phyloP scores from a whole-genome alignment of 129 eudicot genomes.

The Flaveria robusta region DNA sequence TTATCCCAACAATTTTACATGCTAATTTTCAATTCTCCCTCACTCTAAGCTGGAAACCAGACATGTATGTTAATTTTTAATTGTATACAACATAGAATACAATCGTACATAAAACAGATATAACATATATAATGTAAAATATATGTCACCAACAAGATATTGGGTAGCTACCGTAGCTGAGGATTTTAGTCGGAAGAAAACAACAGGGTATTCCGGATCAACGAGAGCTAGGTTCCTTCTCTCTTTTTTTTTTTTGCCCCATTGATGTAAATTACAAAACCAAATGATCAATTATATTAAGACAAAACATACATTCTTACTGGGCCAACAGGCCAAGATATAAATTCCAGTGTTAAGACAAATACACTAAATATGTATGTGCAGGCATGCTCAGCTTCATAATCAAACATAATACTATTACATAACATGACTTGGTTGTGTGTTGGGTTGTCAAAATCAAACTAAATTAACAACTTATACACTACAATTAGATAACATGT shows the following conservation, averaged over 20 bases:
- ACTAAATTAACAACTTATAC: not conserved
- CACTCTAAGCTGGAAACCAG: not conserved
- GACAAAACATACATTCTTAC: not conserved
- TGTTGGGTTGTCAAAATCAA: not conserved
- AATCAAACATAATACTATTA: not conserved
- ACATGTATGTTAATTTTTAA: not conserved
- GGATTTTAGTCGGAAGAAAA: not conserved
- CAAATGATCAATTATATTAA: constrained; percentile 2
- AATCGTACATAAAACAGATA: not conserved
- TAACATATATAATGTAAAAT: not conserved
- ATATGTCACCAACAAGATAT: not conserved
- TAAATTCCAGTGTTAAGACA: constrained; percentile 2
- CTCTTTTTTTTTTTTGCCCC: not conserved
- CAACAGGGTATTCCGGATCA: not conserved
- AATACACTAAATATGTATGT: not conserved
- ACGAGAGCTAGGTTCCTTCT: not conserved
- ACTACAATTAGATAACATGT: not conserved
- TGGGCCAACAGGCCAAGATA: not conserved
- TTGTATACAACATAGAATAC: not conserved
- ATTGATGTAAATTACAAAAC: not conserved
- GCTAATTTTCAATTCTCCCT: constrained; percentile 2
- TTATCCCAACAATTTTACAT: not conserved
- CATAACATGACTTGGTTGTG: not conserved
- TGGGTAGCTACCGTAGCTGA: not conserved
- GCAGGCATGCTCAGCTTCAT: not conserved